Conservation (phyloP, 2,329 filamentous ascomycete genomes). For the Penicillium capsulatum region DNA sequence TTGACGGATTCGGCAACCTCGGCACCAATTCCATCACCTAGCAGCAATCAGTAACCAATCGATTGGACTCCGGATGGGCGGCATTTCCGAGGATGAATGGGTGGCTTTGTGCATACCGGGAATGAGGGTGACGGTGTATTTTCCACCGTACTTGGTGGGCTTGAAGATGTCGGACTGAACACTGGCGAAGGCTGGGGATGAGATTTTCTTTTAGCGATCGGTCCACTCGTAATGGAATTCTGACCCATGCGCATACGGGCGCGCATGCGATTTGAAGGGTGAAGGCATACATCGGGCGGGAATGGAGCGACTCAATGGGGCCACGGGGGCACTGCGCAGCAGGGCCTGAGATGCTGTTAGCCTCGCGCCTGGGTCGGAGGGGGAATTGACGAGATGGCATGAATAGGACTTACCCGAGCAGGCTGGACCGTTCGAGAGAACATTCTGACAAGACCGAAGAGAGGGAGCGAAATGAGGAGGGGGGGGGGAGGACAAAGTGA, state of each 20-base stretch:
- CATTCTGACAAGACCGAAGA: constrained; percentile 28
- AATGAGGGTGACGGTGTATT: constrained; percentile 98
- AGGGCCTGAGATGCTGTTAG: constrained; percentile 50
- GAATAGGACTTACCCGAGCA: constrained; percentile 35
- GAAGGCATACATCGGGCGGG: constrained; percentile 50
- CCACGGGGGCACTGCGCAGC: constrained; percentile 51
- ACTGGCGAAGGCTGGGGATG: constrained; percentile 61
- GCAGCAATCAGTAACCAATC: constrained; percentile 10
- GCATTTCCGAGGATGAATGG: not conserved
- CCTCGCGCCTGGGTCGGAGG: constrained; percentile 34
- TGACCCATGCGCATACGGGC: not conserved
- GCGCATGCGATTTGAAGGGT: not conserved
- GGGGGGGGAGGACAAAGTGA: constrained; percentile 6
- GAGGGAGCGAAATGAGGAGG: constrained; percentile 13
- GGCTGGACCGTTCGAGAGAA: constrained; percentile 42
- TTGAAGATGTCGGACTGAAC: constrained; percentile 96
- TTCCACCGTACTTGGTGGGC: constrained; percentile 97
- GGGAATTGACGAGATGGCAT: constrained; percentile 23
- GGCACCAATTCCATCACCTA: constrained; percentile 90
- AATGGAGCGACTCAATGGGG: constrained; percentile 48
- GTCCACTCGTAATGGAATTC: not conserved
- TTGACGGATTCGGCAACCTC: constrained; percentile 98
- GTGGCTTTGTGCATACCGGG: constrained; percentile 58
- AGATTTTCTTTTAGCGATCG: constrained; percentile 18
- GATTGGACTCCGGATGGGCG: not conserved